Evolutionary conservation across 371 early-diverging fungal species (phyloP), one percentile per base, ranked within the genome.

Genomic region (Rhizopus stolonifer): DNA sequence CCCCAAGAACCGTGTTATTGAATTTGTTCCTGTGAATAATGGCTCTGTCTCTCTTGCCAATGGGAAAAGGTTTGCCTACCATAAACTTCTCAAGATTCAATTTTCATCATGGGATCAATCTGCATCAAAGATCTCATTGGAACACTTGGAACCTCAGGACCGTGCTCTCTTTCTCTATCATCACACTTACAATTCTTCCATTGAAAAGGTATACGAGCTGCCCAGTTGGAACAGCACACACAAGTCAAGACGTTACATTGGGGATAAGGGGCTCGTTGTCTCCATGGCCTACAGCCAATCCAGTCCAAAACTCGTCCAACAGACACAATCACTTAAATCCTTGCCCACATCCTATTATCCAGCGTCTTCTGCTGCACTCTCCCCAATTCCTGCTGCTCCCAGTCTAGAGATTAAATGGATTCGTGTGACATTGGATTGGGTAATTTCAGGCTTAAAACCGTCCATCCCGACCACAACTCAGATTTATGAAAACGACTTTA

Each of bases 221-320:
- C 74, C 74, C 18, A 43, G 47, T 22, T 63, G 64, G 58, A 38
- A 47, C 39, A 33, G 29, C 15, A 26, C 21, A 32, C 45, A 53
- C 45, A 32, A 44, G 18, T 18, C 25, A 14, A 53, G 46, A 19
- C 71, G 59, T 24, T 77, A 66, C 50, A 60, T 77, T 9, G 77
- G 77, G n/a, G 77, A 77, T 58, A 64, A 64, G 40, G 61, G 65
- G 15, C 24, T 77, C 51, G 64, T 77, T 22, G 42, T 77, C 14
- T 43, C 58, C 14, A 40, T 73, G 38, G 58, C 61, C 3, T 73
- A 77, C 23, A 40, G 40, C 15, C 54, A 50, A 21, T 22, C 23
- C 14, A 17, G 4, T 38, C 2, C 34, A 22, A 46, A 14, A 10
- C 22, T 32, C 18, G 5, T 44, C n/a, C 17, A 36, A 6, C 31